Evolutionary conservation across 192 early-diverging fungal genomes (phyloP).

Genomic region (Backusella circina): DNA sequence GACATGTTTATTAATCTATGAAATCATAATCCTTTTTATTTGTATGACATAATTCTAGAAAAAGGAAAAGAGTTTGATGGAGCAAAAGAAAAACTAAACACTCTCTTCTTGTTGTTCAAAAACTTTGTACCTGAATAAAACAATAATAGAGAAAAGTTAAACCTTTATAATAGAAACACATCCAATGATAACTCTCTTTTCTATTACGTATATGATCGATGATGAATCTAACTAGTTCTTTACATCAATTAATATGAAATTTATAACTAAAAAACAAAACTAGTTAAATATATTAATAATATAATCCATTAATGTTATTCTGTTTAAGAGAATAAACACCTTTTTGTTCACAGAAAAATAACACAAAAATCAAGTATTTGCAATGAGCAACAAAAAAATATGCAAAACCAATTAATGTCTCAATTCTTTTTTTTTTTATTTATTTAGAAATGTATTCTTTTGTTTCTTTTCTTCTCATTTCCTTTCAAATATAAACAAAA

Average conservation of each 20-base stretch:
- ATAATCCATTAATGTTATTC: neutral
- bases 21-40: neutral
- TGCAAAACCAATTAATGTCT: neutral
- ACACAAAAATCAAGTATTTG: too few species aligned
- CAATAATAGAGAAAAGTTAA: too few species aligned
- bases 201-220: neutral
- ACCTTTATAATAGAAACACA: neutral
- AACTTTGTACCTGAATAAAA: neutral
- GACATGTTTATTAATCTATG: neutral
- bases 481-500: neutral
- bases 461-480: neutral
- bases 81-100: neutral
- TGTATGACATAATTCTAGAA: neutral
- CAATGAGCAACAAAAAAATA: too few species aligned
- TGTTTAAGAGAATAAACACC: neutral
- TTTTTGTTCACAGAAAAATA: too few species aligned
- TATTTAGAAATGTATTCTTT: neutral
- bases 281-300: neutral
- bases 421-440: neutral
- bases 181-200: neutral
- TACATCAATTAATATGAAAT: neutral
- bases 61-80: neutral
- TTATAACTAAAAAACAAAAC: neutral
- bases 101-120: neutral
- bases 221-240: neutral